Base-by-base conservation (phyloP, 345 rosid species). In the Clarkia xantiana region DNA sequence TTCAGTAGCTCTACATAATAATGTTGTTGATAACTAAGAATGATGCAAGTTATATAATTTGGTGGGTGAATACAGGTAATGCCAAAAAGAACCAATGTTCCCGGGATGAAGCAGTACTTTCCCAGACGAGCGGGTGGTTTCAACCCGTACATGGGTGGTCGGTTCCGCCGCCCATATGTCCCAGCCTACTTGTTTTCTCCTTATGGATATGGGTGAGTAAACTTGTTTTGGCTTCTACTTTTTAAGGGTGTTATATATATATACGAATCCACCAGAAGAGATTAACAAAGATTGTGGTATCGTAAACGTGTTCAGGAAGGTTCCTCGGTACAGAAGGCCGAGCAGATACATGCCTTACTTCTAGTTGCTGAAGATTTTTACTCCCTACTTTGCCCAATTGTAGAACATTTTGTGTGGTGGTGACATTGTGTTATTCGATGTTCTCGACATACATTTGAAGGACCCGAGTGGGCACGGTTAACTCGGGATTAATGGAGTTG, bases 331-430 rank as follows among this genome's bases (percentile, higher is more conserved):
- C 76, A 70, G 96, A 71, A 76, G 94, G 71, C 67, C 96, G 18
- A 75, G 74, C 79, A 78, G 98, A 54, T 86, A 86, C 74, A 83
- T 81, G 86, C 98, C 98, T 40, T 83, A 83, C 58, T 83, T 81
- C 67, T 83, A 78, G 36, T 29, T 29, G 6, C 36, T 29, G 36
- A 29, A 29, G 36, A 2, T 5, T 29, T 29, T 23, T 23, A 23
- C n/a, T n/a, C n/a, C n/a, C n/a, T n/a, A n/a, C n/a, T n/a, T n/a
- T n/a, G n/a, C n/a, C n/a, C n/a, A n/a, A n/a, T n/a, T n/a, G n/a
- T n/a, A n/a, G n/a, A n/a, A n/a, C n/a, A n/a, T n/a, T n/a, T n/a
- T n/a, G n/a, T n/a, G n/a, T n/a, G n/a, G n/a, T n/a, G n/a, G n/a
- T n/a, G n/a, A n/a, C n/a, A n/a, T n/a, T n/a, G n/a, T n/a, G n/a